Conservation (phyloP, 2,329 filamentous ascomycete genomes). For the Stagonosporopsis chrysanthemi region DNA sequence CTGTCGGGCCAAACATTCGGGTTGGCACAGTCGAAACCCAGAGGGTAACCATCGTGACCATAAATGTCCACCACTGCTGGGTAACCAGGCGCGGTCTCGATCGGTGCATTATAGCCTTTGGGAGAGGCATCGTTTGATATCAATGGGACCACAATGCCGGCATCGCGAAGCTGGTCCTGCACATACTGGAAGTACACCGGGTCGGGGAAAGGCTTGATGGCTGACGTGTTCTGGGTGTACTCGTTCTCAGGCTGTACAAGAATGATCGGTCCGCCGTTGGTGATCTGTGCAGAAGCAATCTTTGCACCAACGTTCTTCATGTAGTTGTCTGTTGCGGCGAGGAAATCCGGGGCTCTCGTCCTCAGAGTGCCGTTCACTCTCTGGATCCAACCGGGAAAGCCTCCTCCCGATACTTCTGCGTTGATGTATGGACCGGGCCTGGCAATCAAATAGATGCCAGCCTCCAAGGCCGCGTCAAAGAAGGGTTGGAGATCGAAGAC, state of each 20-base stretch:
- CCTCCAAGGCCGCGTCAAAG: constrained; percentile 75
- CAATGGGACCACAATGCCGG: constrained; percentile 75
- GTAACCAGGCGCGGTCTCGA: constrained; percentile 59
- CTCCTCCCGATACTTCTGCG: constrained; percentile 77
- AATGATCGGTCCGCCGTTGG: constrained; percentile 81
- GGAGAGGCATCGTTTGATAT: constrained; percentile 73
- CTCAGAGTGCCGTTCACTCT: constrained; percentile 70
- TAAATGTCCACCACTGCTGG: constrained; percentile 68
- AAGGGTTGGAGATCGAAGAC: constrained; percentile 77
- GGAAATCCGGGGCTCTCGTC: constrained; percentile 67
- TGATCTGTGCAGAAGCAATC: constrained; percentile 80
- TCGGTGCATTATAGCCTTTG: constrained; percentile 63
- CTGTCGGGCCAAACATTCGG: constrained; percentile 67
- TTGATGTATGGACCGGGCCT: constrained; percentile 78
- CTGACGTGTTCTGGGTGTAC: constrained; percentile 64
- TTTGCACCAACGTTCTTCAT: constrained; percentile 67
- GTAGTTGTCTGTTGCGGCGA: constrained; percentile 73
- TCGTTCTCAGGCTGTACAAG: constrained; percentile 85
- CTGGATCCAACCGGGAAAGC: constrained; percentile 82
- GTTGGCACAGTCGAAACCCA: constrained; percentile 66
- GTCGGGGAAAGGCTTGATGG: constrained; percentile 67
- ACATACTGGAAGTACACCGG: constrained; percentile 74
- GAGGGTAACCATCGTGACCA: constrained; percentile 62
- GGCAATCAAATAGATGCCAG: constrained; percentile 79
- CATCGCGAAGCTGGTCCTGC: constrained; percentile 70